phyloP scores from a whole-genome alignment of 2,329 filamentous ascomycete genomes.

The Phaeosphaeria sp. region DNA sequence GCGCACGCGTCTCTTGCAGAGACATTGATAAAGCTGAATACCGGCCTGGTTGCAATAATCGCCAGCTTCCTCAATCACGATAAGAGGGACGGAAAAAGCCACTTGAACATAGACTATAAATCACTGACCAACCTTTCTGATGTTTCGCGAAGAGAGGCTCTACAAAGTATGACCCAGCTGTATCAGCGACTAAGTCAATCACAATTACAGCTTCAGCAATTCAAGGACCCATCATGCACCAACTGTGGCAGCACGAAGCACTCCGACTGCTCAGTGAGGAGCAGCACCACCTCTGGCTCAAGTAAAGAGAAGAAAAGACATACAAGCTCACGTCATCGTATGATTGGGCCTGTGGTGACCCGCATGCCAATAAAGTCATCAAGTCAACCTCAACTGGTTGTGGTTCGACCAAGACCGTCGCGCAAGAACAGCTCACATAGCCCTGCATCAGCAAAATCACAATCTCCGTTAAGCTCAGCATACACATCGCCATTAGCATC shows the following conservation, averaged over 20 bases:
- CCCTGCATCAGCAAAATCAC: constrained; percentile 26
- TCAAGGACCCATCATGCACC: constrained; percentile 22
- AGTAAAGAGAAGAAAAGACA: constrained; percentile 34
- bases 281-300: constrained; percentile 12
- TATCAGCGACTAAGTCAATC: constrained; percentile 48
- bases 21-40: constrained; percentile 55
- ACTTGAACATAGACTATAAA: constrained; percentile 51
- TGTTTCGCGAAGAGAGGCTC: constrained; percentile 52
- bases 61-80: constrained; percentile 51
- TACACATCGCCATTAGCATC: constrained; percentile 31
- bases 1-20: constrained; percentile 55
- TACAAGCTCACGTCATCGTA: constrained; percentile 28
- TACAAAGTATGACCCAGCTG: constrained; percentile 51
- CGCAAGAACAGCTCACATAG: constrained; percentile 34
- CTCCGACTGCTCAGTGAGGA: constrained; percentile 24
- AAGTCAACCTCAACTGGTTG: constrained; percentile 44
- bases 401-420: constrained; percentile 42
- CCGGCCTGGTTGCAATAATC: constrained; percentile 56
- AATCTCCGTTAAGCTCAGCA: constrained; percentile 26
- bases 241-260: constrained; percentile 35
- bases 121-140: constrained; percentile 55
- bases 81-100: constrained; percentile 35
- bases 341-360: constrained; percentile 34
- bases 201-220: constrained; percentile 39
- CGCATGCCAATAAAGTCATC: constrained; percentile 41